Evolutionary conservation across 2,329 filamentous ascomycete species (phyloP).

Genomic region (Ampelomyces quisqualis): DNA sequence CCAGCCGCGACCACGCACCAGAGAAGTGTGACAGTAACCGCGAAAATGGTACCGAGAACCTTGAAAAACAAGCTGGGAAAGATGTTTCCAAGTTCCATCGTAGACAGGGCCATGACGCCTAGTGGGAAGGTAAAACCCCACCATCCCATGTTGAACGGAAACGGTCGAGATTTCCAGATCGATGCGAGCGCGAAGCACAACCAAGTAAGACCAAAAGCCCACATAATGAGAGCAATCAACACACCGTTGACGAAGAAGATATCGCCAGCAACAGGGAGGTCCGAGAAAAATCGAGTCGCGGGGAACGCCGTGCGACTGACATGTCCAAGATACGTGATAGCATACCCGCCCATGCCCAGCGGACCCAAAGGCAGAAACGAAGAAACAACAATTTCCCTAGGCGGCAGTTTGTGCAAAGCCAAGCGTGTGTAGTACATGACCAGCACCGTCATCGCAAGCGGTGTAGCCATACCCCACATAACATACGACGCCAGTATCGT

Average conservation of each 20-base stretch:
- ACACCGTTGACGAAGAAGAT: constrained; percentile 60
- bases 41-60: constrained; percentile 58
- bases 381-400: constrained; percentile 66
- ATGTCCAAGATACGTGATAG: constrained; percentile 54
- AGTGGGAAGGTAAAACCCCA: constrained; percentile 63
- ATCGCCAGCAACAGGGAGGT: constrained; percentile 47
- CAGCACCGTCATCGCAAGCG: constrained; percentile 62
- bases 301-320: constrained; percentile 48
- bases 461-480: constrained; percentile 66
- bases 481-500: constrained; percentile 67
- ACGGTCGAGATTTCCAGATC: constrained; percentile 47
- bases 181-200: constrained; percentile 56
- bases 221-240: constrained; percentile 56
- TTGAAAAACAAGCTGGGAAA: constrained; percentile 58
- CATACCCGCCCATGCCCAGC: constrained; percentile 65
- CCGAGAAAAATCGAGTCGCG: constrained; percentile 41
- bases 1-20: constrained; percentile 57
- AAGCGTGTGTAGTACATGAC: constrained; percentile 70
- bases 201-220: constrained; percentile 59
- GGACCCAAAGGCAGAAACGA: constrained; percentile 68
- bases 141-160: constrained; percentile 65
- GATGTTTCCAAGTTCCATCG: constrained; percentile 52
- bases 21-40: constrained; percentile 53
- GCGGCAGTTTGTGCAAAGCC: constrained; percentile 65
- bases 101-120: constrained; percentile 57